These are phyloP conservation scores for Suhomyces atakaporum DNA, from an alignment of 1,139 yeast genomes.

Conservation along the genomic window DNA sequence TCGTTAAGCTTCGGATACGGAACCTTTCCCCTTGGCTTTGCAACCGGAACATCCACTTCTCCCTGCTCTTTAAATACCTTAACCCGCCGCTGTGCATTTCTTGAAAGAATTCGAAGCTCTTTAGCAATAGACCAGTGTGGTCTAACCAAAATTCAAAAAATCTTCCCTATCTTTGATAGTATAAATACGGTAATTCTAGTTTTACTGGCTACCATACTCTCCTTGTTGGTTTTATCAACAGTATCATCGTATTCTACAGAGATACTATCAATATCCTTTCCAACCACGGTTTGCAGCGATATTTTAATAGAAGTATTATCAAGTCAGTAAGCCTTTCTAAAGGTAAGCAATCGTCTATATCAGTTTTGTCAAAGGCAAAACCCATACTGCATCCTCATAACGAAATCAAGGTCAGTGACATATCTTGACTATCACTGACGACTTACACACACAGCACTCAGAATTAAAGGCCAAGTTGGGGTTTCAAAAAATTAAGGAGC, in stretches of 20 bases:
- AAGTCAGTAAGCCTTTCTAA: background rate
- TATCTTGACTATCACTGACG: no score
- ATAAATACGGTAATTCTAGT: constrained; percentile 1
- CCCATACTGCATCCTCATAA: constrained; percentile 1
- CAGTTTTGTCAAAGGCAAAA: background rate
- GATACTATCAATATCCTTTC: background rate
- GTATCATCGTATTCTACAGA: background rate
- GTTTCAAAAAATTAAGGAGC: no score
- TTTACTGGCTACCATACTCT: background rate
- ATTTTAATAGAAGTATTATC: background rate
- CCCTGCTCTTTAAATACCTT: background rate
- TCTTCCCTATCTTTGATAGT: background rate
- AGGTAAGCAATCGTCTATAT: background rate
- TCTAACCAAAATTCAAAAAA: background rate
- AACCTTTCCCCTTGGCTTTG: constrained; percentile 1
- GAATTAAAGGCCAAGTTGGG: no score
- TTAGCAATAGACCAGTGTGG: background rate
- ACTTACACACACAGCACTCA: no score
- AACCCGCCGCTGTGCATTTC: constrained; percentile 1
- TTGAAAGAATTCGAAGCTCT: background rate
- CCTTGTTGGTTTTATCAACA: background rate
- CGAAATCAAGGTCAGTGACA: no score
- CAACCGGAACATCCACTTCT: background rate
- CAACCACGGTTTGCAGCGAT: background rate
- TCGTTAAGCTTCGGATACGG: constrained; percentile 1